Percentiles rank a stretch among this genome's conserved stretches.
These are phyloP conservation scores for Epichloe glyceriae DNA, from an alignment of 2,329 filamentous ascomycete species.

Conservation along the genomic window DNA sequence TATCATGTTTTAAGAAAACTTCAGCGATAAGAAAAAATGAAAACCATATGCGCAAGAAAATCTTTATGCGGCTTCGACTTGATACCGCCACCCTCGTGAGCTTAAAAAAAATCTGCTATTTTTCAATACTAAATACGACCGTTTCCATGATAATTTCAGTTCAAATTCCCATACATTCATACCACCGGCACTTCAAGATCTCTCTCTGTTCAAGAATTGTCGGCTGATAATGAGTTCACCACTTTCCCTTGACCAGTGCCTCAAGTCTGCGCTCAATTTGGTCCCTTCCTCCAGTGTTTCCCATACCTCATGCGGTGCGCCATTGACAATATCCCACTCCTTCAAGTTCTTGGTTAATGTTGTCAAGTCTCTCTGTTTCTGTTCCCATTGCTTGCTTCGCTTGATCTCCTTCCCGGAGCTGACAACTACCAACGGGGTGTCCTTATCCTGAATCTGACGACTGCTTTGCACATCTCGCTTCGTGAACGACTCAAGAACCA, in stretches of 20 bases:
- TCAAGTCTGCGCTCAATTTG: conserved; percentile 68
- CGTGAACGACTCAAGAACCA: conserved; percentile 75
- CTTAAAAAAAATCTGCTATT: too few relatives aligned
- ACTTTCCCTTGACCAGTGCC: conserved; percentile 40
- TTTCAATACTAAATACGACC: too few relatives aligned
- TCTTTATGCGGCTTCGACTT: too few relatives aligned
- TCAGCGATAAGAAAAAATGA: too few relatives aligned
- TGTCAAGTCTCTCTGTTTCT: conserved; percentile 74
- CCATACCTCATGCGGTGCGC: conserved; percentile 84
- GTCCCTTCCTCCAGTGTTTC: conserved; percentile 55
- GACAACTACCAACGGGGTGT: conserved; percentile 66
- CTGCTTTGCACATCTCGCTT: conserved; percentile 71
- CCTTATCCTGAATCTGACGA: conserved; percentile 62
- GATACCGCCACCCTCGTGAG: too few relatives aligned
- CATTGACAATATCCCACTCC: conserved; percentile 75
- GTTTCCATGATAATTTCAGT: too few relatives aligned
- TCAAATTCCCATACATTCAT: background rate
- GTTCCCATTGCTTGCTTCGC: conserved; percentile 59
- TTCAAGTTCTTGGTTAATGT: conserved; percentile 66
- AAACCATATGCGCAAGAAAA: too few relatives aligned
- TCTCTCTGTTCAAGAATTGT: background rate
- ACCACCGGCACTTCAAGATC: too few relatives aligned
- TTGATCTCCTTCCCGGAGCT: conserved; percentile 66
- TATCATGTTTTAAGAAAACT: too few relatives aligned
- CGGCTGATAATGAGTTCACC: background rate